Evolutionary conservation across 306 rosid species (phyloP).

Genomic region (Crotalaria pallida): DNA sequence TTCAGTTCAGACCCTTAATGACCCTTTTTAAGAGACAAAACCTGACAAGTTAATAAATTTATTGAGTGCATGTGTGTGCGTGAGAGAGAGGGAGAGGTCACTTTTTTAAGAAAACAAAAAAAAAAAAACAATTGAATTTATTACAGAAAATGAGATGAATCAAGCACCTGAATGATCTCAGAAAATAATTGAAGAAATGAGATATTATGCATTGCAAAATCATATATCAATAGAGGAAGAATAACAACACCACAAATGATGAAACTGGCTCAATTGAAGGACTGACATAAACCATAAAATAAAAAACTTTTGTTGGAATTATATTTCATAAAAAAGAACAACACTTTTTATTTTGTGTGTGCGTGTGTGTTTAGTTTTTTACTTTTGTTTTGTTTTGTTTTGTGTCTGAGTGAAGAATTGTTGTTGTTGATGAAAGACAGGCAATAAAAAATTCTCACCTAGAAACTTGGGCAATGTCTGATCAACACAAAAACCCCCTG

Average conservation of each 20-base stretch:
- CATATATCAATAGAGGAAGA: neutral
- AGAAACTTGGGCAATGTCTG: conserved; percentile 36
- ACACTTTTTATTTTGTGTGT: neutral
- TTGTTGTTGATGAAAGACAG: neutral
- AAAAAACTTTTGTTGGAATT: conserved; percentile 10
- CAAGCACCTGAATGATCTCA: conserved; percentile 6
- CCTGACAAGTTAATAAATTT: conserved; percentile 14
- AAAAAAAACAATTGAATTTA: neutral
- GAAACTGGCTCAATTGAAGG: conserved; percentile 10
- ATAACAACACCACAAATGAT: neutral
- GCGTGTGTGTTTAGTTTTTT: too few species aligned
- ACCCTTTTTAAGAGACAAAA: conserved; percentile 29
- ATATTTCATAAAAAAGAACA: neutral
- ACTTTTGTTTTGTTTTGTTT: neutral
- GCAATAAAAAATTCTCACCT: conserved; percentile 29
- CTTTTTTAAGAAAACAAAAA: neutral
- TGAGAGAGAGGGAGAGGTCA: neutral
- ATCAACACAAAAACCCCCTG: conserved; percentile 45
- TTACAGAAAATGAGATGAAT: conserved; percentile 4
- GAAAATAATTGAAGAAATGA: neutral
- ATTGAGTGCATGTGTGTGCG: neutral
- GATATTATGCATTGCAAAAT: conserved; percentile 23
- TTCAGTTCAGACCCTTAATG: conserved; percentile 32
- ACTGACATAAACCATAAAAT: neutral
- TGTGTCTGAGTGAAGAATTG: neutral